phyloP scores from a whole-genome alignment of 2,329 filamentous ascomycete species.

The Annulohypoxylon truncatum region DNA sequence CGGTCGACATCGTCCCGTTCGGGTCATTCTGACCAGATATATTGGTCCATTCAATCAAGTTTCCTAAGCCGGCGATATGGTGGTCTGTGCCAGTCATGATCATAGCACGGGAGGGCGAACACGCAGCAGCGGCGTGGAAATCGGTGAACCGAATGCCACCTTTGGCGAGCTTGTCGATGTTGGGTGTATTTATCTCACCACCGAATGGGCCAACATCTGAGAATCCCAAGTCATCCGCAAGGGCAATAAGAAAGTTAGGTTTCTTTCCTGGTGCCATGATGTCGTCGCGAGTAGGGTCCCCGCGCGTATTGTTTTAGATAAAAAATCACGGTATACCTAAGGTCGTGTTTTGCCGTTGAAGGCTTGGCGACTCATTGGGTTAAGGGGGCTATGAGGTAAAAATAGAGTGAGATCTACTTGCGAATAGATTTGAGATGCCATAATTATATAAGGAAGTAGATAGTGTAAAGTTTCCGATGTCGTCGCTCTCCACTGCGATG shows the following conservation, averaged over 20 bases:
- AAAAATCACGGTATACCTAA: not conserved
- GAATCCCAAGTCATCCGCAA: conserved; percentile 71
- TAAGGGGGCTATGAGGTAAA: not conserved
- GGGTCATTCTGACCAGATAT: conserved; percentile 51
- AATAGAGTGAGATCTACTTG: not conserved
- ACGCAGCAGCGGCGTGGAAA: conserved; percentile 73
- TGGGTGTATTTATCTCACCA: conserved; percentile 69
- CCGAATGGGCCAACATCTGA: conserved; percentile 69
- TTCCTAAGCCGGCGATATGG: conserved; percentile 69
- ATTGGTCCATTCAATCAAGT: conserved; percentile 65
- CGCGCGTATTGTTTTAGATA: not conserved
- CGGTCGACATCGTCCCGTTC: conserved; percentile 47
- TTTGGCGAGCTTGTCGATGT: conserved; percentile 65
- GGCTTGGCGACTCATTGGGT: not conserved
- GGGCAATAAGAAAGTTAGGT: conserved; percentile 70
- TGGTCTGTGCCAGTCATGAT: conserved; percentile 74
- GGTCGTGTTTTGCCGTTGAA: not conserved
- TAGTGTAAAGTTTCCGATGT: conserved; percentile 16
- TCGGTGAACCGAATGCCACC: conserved; percentile 69
- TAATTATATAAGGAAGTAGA: conserved; percentile 1
- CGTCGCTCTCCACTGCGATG: conserved; percentile 41
- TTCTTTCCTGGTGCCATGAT: conserved; percentile 50
- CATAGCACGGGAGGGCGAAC: conserved; percentile 74
- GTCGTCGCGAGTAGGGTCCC: not conserved
- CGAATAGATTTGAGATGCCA: not conserved